phyloP scores from a whole-genome alignment of 2,329 filamentous ascomycete genomes.

The Cylindrodendrum hubeiense region DNA sequence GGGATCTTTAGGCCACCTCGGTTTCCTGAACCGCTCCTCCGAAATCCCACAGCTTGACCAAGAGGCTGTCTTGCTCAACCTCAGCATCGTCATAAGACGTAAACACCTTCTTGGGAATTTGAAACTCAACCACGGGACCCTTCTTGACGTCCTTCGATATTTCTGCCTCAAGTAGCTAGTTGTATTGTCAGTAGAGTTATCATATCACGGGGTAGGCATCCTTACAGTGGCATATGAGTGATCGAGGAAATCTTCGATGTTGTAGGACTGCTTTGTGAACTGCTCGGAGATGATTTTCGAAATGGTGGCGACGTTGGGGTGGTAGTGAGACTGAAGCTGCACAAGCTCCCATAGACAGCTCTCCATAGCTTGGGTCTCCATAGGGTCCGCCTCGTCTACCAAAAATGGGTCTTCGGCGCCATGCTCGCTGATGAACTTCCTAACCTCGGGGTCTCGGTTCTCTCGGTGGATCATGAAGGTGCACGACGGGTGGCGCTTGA shows the following conservation, averaged over 20 bases:
- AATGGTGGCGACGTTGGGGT: slow-evolving; percentile 95
- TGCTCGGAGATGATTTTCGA: slow-evolving; percentile 95
- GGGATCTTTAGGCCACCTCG: slow-evolving; percentile 19
- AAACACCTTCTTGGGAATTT: slow-evolving; percentile 90
- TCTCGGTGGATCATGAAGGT: slow-evolving; percentile 96
- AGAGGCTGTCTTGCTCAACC: slow-evolving; percentile 63
- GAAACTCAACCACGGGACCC: slow-evolving; percentile 89
- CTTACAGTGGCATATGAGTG: slow-evolving; percentile 87
- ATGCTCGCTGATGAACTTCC: slow-evolving; percentile 69
- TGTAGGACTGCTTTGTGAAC: slow-evolving; percentile 96
- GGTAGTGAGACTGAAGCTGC: slow-evolving; percentile 91
- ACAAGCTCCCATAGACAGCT: slow-evolving; percentile 96
- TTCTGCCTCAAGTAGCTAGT: slow-evolving; percentile 85
- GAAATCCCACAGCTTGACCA: slow-evolving; percentile 74
- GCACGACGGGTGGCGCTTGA: slow-evolving; percentile 89
- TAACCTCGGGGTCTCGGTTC: slow-evolving; percentile 68
- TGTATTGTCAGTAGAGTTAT: slow-evolving; percentile 47
- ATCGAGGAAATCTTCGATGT: slow-evolving; percentile 96
- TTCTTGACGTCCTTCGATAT: slow-evolving; percentile 87
- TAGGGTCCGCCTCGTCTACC: slow-evolving; percentile 81
- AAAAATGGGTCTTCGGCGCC: slow-evolving; percentile 81
- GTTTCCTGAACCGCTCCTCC: slow-evolving; percentile 29
- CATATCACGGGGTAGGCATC: slow-evolving; percentile 33
- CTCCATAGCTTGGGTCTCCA: slow-evolving; percentile 88
- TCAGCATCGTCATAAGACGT: slow-evolving; percentile 62